Evolutionary conservation across 2,329 filamentous ascomycete species (phyloP), one percentile per base, ranked within the genome.

Genomic region (Fonsecaea monophora): DNA sequence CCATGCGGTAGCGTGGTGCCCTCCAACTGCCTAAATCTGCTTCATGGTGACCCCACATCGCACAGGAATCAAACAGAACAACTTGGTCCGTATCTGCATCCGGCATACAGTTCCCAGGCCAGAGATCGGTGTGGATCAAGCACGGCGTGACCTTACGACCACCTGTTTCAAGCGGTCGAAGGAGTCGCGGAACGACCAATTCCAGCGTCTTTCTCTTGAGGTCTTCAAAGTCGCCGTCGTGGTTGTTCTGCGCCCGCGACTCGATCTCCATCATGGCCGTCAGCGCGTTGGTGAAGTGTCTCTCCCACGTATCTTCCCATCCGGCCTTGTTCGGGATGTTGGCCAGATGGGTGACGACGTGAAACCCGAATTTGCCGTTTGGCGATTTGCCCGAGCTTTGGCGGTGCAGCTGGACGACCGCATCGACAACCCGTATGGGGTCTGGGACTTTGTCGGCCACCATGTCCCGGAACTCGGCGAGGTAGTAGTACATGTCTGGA

Each of bases 181-280:
- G 70, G 3, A 79, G 72, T n/a, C 77, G 67, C 2, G 77, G 77
- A 30, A 78, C 73, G 12, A 78, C 77, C 21, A 75, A 59, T 7
- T 45, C 60, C 9, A 65, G 42, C 2, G 53, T 53, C 10, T 74
- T 57, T 7, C 34, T 21, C 3, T 68, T 38, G 2, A 74, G 40
- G 42, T 73, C 66, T 25, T 25, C 25, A 3, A 25, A 25, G 0
- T 25, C 25, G 25, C 0, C 25, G 25, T 60, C 53, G 53, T 66
- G 53, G 2, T 18, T 58, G 21, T 71, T 74, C 32, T 72, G 60
- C 4, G 58, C 45, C 32, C 63, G 50, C 13, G 61, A 40, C 57
- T 73, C 66, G 9, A 58, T 50, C 8, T 66, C n/a, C 18, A 74
- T 57, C 12, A 63, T 56, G 4, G 38, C 25, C 25, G 59, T 55